Evolutionary conservation across 768 basidiomycete species (phyloP), one percentile per base, ranked within the genome.

Genomic region (Cyclocybe aegerita): DNA sequence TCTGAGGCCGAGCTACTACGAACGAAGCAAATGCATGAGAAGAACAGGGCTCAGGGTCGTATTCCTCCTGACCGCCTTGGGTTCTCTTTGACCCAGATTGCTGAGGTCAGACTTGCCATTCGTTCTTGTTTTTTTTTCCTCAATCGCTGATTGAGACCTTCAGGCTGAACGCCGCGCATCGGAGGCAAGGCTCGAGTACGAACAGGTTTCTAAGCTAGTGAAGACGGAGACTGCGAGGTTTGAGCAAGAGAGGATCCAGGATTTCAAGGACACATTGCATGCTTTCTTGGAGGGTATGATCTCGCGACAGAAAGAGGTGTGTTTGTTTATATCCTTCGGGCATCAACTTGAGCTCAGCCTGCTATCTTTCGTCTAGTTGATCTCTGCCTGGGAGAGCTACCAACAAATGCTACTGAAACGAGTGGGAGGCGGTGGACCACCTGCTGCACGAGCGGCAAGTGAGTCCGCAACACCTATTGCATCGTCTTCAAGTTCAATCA

Each of bases 201-300:
- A 98, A 39, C 81, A 88, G 15, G 86, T 88, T 9, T 91, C 93
- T 14, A 88, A 88, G 56, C 72, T 97, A 14, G 85, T 93, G 58
- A 98, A 98, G 69, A 71, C 81, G 4, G 97, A 99, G 70, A 82
- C 94, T 55, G 83, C 83, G 4, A 76, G 96, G 38, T 98, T 98
- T 62, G 96, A 99, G 70, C 82, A 85, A 63, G 96, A 97, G 69
- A 82, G 95, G 38, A 80, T 98, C 17, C 89, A 92, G 42, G 96
- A 98, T 65, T 97, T 98, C 69, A 95, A 94, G 68, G 75, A 80
- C 39, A 78, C 87, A 2, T 66, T 99, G 56, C 88, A 92, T 65
- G 77, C 78, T 3, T 94, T 93, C 67, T 71, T 98, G 47, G 88
- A 93, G 38, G 90, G 88, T 4, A 90, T 96, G 88, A 87, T 95